Conservation (phyloP, 2,329 filamentous ascomycete genomes). For the Penicillium brevicompactum region DNA sequence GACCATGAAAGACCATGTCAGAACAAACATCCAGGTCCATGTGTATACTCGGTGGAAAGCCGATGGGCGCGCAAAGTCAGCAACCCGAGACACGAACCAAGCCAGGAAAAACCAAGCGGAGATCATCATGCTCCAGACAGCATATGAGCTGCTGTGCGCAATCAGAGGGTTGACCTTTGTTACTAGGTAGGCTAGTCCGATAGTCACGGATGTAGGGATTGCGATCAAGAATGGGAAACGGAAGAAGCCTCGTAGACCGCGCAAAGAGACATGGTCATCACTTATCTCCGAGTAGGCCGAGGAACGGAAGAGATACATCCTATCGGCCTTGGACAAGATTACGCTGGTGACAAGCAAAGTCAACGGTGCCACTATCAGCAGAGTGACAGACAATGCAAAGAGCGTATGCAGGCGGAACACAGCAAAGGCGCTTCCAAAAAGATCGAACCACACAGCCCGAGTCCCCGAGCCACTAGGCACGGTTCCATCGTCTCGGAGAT, state of each 20-base stretch:
- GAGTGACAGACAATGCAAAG: slow-evolving; percentile 82
- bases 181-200: slow-evolving; percentile 74
- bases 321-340: slow-evolving; percentile 70
- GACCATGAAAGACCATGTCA: slow-evolving; percentile 74
- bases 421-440: slow-evolving; percentile 79
- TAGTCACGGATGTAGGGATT: slow-evolving; percentile 66
- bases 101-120: slow-evolving; percentile 77
- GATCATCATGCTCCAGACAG: slow-evolving; percentile 85
- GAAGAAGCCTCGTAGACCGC: slow-evolving; percentile 80
- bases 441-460: slow-evolving; percentile 87
- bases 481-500: slow-evolving; percentile 59
- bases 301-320: slow-evolving; percentile 83
- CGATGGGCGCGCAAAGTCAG: slow-evolving; percentile 78
- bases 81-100: slow-evolving; percentile 80
- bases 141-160: slow-evolving; percentile 84
- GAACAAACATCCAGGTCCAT: slow-evolving; percentile 78
- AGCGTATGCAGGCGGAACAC: slow-evolving; percentile 78
- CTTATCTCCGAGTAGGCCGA: slow-evolving; percentile 63
- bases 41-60: slow-evolving; percentile 82
- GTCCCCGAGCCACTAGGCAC: slow-evolving; percentile 68
- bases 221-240: slow-evolving; percentile 77
- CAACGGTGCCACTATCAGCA: slow-evolving; percentile 79
- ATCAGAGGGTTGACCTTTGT: slow-evolving; percentile 86
- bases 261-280: slow-evolving; percentile 64
- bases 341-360: slow-evolving; percentile 70